A percentile compares a stretch with the other conserved stretches of the same genome.
Evolutionary conservation across 768 basidiomycete species (phyloP).

Genomic region (Podaxis sp.): DNA sequence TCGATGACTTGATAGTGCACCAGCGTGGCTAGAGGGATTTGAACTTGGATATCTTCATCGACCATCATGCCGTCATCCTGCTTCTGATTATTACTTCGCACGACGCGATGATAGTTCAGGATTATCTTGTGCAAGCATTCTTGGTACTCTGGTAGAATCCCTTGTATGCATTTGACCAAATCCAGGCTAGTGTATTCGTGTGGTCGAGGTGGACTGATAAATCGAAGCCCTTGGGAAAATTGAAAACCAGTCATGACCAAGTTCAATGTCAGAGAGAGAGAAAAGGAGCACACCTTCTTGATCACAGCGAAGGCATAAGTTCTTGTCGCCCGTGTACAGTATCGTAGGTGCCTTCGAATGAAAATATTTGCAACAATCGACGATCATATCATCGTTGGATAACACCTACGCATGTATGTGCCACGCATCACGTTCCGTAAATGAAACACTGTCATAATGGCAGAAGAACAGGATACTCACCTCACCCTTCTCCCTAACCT

Average conservation of each 20-base stretch:
- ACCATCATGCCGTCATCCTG: constrained; percentile 10
- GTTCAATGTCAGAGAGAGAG: neutral
- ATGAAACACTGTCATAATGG: neutral
- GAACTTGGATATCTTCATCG: constrained; percentile 2
- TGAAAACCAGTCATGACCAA: neutral
- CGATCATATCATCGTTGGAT: constrained; percentile 52
- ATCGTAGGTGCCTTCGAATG: constrained; percentile 39
- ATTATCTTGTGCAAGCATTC: neutral
- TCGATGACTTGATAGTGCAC: constrained; percentile 9
- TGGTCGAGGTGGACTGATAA: constrained; percentile 30
- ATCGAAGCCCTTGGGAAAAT: constrained; percentile 26
- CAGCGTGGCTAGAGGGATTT: constrained; percentile 5
- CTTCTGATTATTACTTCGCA: neutral
- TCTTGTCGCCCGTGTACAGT: constrained; percentile 67
- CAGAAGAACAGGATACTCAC: constrained; percentile 26
- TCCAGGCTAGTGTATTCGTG: constrained; percentile 44
- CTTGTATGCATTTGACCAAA: constrained; percentile 37
- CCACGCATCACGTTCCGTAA: neutral
- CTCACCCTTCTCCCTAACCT: constrained; percentile 38
- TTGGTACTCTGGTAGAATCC: constrained; percentile 3
- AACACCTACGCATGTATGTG: neutral
- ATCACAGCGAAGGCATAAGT: constrained; percentile 46
- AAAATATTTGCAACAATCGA: constrained; percentile 74
- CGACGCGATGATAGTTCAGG: neutral
- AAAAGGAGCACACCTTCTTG: constrained; percentile 24